phyloP scores from a whole-genome alignment of 768 basidiomycete genomes.

The Rhodocollybia butyracea region DNA sequence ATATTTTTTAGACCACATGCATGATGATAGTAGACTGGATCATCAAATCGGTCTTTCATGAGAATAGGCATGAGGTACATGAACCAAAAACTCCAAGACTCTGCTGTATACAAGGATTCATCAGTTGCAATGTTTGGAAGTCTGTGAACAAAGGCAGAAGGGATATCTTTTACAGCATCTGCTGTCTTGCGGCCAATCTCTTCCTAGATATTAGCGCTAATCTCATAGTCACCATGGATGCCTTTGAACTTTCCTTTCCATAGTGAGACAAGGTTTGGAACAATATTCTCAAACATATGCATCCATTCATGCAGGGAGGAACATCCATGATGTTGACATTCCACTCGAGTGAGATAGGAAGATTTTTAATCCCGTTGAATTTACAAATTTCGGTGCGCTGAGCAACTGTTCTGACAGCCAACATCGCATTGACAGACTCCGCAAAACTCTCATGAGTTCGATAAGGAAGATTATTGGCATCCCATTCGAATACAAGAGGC shows the following conservation, averaged over 20 bases:
- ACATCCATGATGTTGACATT: constrained; percentile 7
- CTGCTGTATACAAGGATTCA: constrained; percentile 26
- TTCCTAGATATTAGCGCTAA: not conserved
- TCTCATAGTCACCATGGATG: constrained; percentile 8
- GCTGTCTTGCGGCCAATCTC: constrained; percentile 12
- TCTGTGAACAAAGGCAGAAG: constrained; percentile 31
- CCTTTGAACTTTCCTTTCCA: constrained; percentile 18
- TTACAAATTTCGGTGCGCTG: not conserved
- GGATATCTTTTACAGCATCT: constrained; percentile 29
- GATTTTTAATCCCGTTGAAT: constrained; percentile 5
- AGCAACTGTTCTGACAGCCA: not conserved
- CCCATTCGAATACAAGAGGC: not conserved
- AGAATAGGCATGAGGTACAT: constrained; percentile 36
- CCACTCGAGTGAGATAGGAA: constrained; percentile 9
- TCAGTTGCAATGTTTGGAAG: constrained; percentile 31
- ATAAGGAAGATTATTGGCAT: not conserved
- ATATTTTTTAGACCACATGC: constrained; percentile 37
- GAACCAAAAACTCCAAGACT: constrained; percentile 38
- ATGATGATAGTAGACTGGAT: constrained; percentile 36
- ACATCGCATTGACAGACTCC: not conserved
- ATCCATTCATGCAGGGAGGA: constrained; percentile 15
- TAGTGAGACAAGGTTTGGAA: constrained; percentile 13
- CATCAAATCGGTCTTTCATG: constrained; percentile 27
- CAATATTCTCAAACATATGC: constrained; percentile 15
- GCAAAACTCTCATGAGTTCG: not conserved